phyloP scores from a whole-genome alignment of 2,329 filamentous ascomycete species.

The Penicillium digitatum region DNA sequence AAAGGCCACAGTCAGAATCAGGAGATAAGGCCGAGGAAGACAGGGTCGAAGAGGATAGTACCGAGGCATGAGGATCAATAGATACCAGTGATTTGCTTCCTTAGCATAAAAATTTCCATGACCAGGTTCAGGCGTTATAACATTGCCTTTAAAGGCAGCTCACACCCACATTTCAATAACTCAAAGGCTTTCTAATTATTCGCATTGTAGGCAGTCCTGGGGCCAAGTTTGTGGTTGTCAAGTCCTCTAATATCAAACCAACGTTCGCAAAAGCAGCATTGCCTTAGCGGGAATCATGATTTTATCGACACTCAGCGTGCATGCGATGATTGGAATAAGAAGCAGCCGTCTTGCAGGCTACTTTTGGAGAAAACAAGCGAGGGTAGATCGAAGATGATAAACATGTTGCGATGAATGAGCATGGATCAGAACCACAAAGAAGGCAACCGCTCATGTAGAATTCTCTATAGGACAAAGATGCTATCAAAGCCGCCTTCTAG shows the following conservation, averaged over 20 bases:
- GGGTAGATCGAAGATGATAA: not conserved
- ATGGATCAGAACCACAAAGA: not conserved
- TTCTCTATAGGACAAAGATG: not conserved
- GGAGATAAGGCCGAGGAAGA: conserved; percentile 3
- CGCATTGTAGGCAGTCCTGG: not conserved
- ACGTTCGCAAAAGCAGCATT: not conserved
- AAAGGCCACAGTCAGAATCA: conserved; percentile 4
- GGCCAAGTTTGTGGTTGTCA: not conserved
- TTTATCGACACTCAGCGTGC: not conserved
- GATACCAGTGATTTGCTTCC: conserved; percentile 1
- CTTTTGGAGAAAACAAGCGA: not conserved
- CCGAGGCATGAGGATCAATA: not conserved
- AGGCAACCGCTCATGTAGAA: not conserved
- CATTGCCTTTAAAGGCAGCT: not conserved
- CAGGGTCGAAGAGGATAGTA: not conserved
- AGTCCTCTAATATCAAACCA: not conserved
- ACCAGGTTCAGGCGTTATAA: not conserved
- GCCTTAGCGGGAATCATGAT: not conserved
- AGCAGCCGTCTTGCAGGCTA: not conserved
- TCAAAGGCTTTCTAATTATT: not conserved
- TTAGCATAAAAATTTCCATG: not conserved
- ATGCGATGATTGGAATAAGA: not conserved
- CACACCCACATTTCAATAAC: not conserved
- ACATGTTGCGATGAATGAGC: not conserved
- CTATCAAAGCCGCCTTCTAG: not conserved